Percentiles rank a stretch among this genome's conserved stretches.
Conservation (phyloP, 371 early-diverging fungal genomes). For the Apophysomyces sp. region DNA sequence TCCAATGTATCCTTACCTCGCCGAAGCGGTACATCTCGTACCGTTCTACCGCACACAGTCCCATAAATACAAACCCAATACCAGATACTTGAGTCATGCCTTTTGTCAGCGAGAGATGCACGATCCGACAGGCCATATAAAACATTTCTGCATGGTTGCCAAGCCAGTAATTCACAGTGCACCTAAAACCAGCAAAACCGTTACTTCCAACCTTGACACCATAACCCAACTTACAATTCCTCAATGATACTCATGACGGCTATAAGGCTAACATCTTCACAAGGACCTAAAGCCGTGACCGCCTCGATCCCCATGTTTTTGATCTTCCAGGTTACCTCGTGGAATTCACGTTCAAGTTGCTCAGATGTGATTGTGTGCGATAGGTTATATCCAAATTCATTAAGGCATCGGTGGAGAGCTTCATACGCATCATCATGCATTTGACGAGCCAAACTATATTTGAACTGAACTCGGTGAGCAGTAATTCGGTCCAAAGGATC, state of each 20-base stretch:
- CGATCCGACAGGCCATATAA: slow-evolving; percentile 32
- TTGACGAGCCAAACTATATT: slow-evolving; percentile 32
- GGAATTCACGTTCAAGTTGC: slow-evolving; percentile 16
- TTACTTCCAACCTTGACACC: background rate
- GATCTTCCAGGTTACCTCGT: slow-evolving; percentile 10
- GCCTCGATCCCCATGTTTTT: slow-evolving; percentile 15
- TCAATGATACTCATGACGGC: slow-evolving; percentile 34
- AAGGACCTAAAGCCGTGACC: slow-evolving; percentile 10
- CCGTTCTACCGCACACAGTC: slow-evolving; percentile 23
- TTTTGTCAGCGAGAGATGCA: slow-evolving; percentile 23
- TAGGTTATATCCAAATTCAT: slow-evolving; percentile 19
- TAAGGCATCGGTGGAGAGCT: slow-evolving; percentile 26
- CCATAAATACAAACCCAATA: slow-evolving; percentile 29
- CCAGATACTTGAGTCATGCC: slow-evolving; percentile 28
- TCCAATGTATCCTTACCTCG: slow-evolving; percentile 17
- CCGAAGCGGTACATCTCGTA: slow-evolving; percentile 24
- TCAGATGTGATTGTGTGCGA: slow-evolving; percentile 7
- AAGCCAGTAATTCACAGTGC: slow-evolving; percentile 38
- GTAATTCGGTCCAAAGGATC: slow-evolving; percentile 34
- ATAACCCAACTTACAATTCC: slow-evolving; percentile 28
- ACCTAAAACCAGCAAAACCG: slow-evolving; percentile 10
- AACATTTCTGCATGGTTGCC: slow-evolving; percentile 36
- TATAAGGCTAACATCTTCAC: slow-evolving; percentile 22
- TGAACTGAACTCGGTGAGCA: slow-evolving; percentile 36
- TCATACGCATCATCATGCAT: slow-evolving; percentile 30